Conservation (phyloP, 441 rosid genomes). For the Pelargonium australe region DNA sequence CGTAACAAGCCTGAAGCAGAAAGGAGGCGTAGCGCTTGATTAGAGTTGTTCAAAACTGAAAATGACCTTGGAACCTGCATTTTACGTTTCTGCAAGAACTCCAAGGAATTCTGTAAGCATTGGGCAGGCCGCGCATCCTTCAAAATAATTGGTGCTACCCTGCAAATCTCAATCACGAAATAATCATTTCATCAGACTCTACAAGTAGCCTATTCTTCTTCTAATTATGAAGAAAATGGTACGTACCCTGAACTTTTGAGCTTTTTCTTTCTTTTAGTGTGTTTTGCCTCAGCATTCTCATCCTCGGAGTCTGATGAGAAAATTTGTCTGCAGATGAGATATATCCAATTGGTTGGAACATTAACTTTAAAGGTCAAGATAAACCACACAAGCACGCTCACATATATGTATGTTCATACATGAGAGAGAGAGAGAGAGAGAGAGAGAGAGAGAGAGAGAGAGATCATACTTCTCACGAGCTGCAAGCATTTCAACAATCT, state of each 20-base stretch:
- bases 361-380: slow-evolving; percentile 10
- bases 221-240: not conserved
- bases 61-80: slow-evolving; percentile 67
- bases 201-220: not conserved
- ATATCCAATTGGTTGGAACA: slow-evolving; percentile 9
- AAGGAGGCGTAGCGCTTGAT: slow-evolving; percentile 71
- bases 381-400: not conserved
- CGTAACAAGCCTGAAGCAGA: slow-evolving; percentile 45
- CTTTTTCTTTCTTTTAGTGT: slow-evolving; percentile 44
- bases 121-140: slow-evolving; percentile 61
- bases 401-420: not conserved
- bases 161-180: slow-evolving; percentile 28
- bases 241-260: slow-evolving; percentile 58
- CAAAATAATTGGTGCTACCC: slow-evolving; percentile 59
- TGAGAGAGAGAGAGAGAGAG: not conserved
- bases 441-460: not conserved
- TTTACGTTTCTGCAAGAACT: slow-evolving; percentile 74
- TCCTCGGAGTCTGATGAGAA: slow-evolving; percentile 57
- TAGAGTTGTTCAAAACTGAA: slow-evolving; percentile 56
- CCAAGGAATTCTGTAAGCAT: slow-evolving; percentile 60
- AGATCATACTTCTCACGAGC: slow-evolving; percentile 63
- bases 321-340: slow-evolving; percentile 44
- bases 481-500: slow-evolving; percentile 70
- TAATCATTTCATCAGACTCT: slow-evolving; percentile 6
- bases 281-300: slow-evolving; percentile 37